Evolutionary conservation across 2,329 filamentous ascomycete genomes (phyloP).

Genomic region (Xylaria sp.): DNA sequence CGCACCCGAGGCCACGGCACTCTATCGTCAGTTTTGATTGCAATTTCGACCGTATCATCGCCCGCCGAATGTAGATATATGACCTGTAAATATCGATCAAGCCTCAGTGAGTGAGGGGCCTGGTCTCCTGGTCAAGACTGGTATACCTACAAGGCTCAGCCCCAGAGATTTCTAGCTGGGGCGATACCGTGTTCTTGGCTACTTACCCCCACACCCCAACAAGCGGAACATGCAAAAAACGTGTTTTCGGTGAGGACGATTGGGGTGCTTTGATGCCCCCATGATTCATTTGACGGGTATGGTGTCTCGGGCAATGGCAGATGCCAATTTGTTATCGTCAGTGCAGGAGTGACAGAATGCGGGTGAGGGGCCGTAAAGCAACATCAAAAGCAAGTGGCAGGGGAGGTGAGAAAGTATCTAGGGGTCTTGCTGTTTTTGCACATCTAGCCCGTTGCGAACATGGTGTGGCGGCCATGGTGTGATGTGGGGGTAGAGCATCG

Average conservation of each 20-base stretch:
- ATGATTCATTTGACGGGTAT: neutral
- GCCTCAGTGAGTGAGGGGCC: conserved; percentile 3
- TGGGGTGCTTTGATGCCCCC: conserved; percentile 9
- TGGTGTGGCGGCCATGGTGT: neutral
- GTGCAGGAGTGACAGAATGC: neutral
- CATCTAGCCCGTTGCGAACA: neutral
- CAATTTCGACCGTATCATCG: conserved; percentile 2
- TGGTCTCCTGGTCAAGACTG: neutral
- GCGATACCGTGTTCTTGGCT: conserved; percentile 14
- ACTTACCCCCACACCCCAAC: conserved; percentile 25
- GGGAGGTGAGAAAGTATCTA: neutral
- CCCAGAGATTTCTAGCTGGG: conserved; percentile 11
- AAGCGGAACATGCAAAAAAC: conserved; percentile 8
- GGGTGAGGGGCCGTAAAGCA: neutral
- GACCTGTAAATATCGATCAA: neutral
- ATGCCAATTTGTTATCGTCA: conserved; percentile 10
- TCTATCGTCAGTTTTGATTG: conserved; percentile 16
- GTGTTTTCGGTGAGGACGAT: conserved; percentile 30
- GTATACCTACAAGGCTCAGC: conserved; percentile 8
- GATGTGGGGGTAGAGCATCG: conserved; percentile 11
- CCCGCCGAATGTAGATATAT: too few relatives aligned
- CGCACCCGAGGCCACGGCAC: conserved; percentile 20
- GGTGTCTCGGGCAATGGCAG: conserved; percentile 24
- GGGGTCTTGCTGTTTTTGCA: neutral
- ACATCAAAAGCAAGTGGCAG: neutral